A percentile compares a stretch with the other conserved stretches of the same genome.
Evolutionary conservation across 371 early-diverging fungal genomes (phyloP).

Genomic region (Apophysomyces trapeziformis): DNA sequence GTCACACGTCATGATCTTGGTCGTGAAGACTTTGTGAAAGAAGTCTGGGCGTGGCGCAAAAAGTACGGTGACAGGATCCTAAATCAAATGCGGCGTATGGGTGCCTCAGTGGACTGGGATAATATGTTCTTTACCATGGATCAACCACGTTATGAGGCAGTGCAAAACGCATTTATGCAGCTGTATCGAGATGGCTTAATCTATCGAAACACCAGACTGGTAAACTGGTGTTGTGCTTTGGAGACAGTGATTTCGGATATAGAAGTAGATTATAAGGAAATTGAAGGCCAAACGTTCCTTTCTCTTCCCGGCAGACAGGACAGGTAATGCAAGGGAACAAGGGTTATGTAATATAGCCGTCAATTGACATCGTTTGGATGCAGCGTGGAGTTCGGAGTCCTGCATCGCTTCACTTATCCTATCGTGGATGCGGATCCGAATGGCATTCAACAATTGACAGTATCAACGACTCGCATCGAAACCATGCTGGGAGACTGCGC

Average conservation of each 20-base stretch:
- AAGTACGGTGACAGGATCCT: constrained; percentile 65
- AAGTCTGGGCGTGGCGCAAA: constrained; percentile 90
- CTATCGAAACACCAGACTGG: constrained; percentile 89
- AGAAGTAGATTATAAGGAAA: constrained; percentile 82
- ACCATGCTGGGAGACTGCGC: constrained; percentile 99
- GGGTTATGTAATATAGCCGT: constrained; percentile 33
- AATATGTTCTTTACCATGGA: constrained; percentile 95
- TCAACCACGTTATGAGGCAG: constrained; percentile 71
- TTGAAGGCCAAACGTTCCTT: constrained; percentile 64
- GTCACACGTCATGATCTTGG: constrained; percentile 70
- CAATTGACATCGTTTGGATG: neutral
- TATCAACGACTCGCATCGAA: constrained; percentile 98
- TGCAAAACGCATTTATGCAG: constrained; percentile 87
- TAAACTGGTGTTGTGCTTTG: constrained; percentile 95
- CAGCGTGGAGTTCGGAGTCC: constrained; percentile 83
- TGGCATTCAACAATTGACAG: constrained; percentile 70
- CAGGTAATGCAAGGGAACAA: constrained; percentile 54
- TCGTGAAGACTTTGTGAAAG: constrained; percentile 82
- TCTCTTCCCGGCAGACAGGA: constrained; percentile 76
- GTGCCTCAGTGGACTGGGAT: constrained; percentile 88
- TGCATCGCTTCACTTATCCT: constrained; percentile 71
- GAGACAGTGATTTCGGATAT: constrained; percentile 96
- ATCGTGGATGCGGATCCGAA: constrained; percentile 57
- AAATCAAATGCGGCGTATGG: constrained; percentile 72
- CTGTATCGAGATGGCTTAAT: constrained; percentile 89